Conservation (phyloP, 2,329 filamentous ascomycete genomes). For the Diaporthe longicolla region DNA sequence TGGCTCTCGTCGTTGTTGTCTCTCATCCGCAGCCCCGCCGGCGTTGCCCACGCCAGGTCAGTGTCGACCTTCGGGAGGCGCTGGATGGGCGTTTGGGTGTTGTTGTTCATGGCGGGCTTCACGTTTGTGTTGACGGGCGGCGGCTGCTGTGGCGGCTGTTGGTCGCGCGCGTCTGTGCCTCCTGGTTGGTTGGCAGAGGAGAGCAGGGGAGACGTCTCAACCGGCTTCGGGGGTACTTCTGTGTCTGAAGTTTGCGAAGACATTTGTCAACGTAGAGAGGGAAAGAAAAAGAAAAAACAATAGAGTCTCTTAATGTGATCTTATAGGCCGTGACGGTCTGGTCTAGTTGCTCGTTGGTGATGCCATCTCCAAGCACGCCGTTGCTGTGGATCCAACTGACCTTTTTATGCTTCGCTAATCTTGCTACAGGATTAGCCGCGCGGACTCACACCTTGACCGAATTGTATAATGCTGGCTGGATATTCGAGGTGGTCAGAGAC, state of each 20-base stretch:
- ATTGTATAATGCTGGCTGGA: neutral
- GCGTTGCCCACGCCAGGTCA: slow-evolving; percentile 53
- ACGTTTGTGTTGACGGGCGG: slow-evolving; percentile 8
- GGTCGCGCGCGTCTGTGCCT: neutral
- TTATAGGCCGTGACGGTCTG: neutral
- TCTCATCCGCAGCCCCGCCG: slow-evolving; percentile 54
- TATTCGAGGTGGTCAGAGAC: slow-evolving; percentile 2
- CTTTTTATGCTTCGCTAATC: slow-evolving; percentile 13
- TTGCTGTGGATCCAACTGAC: neutral
- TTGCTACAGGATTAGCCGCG: neutral
- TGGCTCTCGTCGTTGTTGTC: slow-evolving; percentile 54
- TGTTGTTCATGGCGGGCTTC: neutral
- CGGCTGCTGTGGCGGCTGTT: neutral
- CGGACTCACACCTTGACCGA: neutral
- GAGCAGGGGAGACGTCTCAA: slow-evolving; percentile 24
- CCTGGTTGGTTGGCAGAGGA: neutral
- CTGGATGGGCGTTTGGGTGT: slow-evolving; percentile 1
- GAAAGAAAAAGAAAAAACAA: neutral
- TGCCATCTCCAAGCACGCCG: slow-evolving; percentile 2
- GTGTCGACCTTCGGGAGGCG: slow-evolving; percentile 33
- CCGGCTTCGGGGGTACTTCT: neutral
- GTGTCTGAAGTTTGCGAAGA: slow-evolving; percentile 17
- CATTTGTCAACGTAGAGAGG: neutral
- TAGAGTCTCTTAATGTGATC: neutral
- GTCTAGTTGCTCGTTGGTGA: neutral